Conservation (phyloP, 768 basidiomycete species). For the Coprinopsis strossmayeri region DNA sequence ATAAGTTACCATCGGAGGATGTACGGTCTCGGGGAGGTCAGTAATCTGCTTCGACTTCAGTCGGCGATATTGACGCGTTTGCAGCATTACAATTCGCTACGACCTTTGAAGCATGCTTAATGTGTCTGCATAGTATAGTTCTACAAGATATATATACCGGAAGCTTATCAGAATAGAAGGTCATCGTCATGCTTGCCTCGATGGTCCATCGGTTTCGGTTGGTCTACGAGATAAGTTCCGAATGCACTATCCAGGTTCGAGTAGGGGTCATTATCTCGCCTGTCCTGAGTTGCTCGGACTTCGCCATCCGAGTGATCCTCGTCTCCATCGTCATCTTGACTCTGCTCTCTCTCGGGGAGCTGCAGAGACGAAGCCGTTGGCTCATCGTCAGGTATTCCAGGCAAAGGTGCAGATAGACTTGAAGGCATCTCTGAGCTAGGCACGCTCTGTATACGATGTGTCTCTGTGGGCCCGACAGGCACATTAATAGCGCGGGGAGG, state of each 20-base stretch:
- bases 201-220: constrained; percentile 56
- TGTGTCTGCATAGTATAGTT: no score
- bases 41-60: constrained; percentile 22
- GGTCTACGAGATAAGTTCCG: constrained; percentile 64
- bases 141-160: no score
- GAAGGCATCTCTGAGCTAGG: background rate
- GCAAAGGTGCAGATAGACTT: constrained; percentile 14
- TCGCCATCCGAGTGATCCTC: constrained; percentile 21
- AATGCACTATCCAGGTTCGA: constrained; percentile 77
- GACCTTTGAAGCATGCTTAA: constrained; percentile 42
- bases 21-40: constrained; percentile 94
- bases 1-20: constrained; percentile 92
- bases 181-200: constrained; percentile 46
- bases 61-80: constrained; percentile 1
- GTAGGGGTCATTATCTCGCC: constrained; percentile 61
- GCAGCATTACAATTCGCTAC: constrained; percentile 86
- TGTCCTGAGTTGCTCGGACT: constrained; percentile 17
- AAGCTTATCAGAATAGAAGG: constrained; percentile 63
- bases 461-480: constrained; percentile 56
- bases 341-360: constrained; percentile 11
- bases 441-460: constrained; percentile 22
- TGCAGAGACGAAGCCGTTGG: constrained; percentile 24
- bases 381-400: constrained; percentile 19
- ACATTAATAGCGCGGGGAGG: constrained; percentile 42
- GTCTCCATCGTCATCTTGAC: constrained; percentile 20